Percentiles rank a stretch among this genome's conserved stretches.
These are phyloP conservation scores for Panicum virgatum DNA, from an alignment of 202 grass and related monocot genomes.

Conservation along the genomic window DNA sequence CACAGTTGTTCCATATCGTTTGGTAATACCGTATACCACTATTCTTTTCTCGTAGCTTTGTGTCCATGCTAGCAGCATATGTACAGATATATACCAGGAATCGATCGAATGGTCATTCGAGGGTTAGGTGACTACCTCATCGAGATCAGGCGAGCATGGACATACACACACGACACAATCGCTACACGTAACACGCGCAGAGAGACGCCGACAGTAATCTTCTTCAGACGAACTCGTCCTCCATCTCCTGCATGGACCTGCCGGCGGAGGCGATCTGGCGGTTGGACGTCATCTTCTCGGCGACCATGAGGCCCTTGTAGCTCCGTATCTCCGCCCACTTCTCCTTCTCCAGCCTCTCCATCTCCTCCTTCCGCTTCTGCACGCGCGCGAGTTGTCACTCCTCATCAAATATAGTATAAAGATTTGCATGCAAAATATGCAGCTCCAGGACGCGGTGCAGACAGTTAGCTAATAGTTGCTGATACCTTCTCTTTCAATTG, in stretches of 20 bases:
- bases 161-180: background rate
- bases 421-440: background rate
- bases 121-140: background rate
- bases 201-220: background rate
- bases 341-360: slow-evolving; percentile 73
- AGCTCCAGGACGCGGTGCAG: background rate
- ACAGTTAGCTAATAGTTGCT: background rate
- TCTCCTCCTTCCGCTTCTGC: slow-evolving; percentile 77
- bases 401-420: too few species aligned
- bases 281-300: slow-evolving; percentile 99
- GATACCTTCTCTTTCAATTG: slow-evolving; percentile 73
- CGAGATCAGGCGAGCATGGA: background rate
- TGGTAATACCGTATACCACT: background rate
- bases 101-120: background rate
- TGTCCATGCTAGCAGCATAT: background rate
- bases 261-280: slow-evolving; percentile 85
- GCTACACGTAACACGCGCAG: background rate
- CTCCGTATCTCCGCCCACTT: slow-evolving; percentile 71
- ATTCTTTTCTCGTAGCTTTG: background rate
- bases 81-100: slow-evolving; percentile 5
- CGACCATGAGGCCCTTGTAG: slow-evolving; percentile 93
- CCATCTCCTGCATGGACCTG: slow-evolving; percentile 88
- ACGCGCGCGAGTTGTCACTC: background rate
- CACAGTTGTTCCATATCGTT: background rate
- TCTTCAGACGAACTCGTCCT: slow-evolving; percentile 85